Evolutionary conservation across 1,284 basidiomycete genomes (phyloP), one percentile per base, ranked within the genome.

Genomic region (Austropuccinia psidii): DNA sequence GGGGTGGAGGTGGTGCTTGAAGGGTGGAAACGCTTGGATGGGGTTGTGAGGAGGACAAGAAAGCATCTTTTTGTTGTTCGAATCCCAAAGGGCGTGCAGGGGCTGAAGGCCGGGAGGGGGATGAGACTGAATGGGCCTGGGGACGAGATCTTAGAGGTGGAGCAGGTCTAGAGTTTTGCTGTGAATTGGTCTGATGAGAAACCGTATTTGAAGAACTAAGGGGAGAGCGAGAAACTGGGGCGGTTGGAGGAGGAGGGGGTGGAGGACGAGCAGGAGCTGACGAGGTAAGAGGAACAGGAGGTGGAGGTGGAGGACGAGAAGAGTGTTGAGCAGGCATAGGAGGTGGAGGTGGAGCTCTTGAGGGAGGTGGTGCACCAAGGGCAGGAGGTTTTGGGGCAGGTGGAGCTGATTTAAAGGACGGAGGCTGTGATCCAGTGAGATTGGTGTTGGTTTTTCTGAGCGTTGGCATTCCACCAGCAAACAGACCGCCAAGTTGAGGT

Each of bases 391-490:
- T 69, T 19, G 69, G 58, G n/a, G 52, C 49, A 15, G 69, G 69
- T 13, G 58, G 57, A 27, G 69, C 57, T 37, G 69, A 39, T 54
- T 58, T 60, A 43, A 58, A 47, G 13, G 54, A 41, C 37, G 68
- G 55, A 49, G 69, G 31, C 29, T 24, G 29, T 39, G 47, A 50
- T 31, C 29, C 17, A 24, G 62, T 33, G 9, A 24, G 27, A 27
- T 11, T 29, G 17, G 19, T 35, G 24, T 35, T 72, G 15, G 69
- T 72, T 50, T 72, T 72, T 67, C 76, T 78, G 52, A 78, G 75
- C 21, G 77, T 78, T 15, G 78, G 78, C 76, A 78, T 78, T 1
- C 78, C 78, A n/a, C 78, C 78, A 0, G 78, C 77, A 47, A 78
- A 78, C 1, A 78, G 66, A 1, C 78, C 78, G 19, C 76, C 78